phyloP scores from a whole-genome alignment of 306 rosid species.

The Pyrus bretschneideri region DNA sequence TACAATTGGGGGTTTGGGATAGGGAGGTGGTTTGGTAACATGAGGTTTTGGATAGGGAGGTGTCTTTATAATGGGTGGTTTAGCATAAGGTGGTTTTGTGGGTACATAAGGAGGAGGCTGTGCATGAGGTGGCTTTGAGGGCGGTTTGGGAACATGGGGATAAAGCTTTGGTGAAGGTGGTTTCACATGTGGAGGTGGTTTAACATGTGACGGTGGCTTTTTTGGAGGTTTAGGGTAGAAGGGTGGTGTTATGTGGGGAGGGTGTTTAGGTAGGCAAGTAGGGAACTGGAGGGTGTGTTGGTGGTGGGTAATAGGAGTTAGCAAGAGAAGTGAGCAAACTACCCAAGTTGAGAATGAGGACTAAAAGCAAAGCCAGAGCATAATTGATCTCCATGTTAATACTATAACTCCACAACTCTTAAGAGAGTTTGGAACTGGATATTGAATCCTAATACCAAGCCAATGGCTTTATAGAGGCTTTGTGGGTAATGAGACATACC shows the following conservation, averaged over 20 bases:
- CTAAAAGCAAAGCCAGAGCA: no score
- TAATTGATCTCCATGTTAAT: no score
- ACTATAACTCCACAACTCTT: no score
- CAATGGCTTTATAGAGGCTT: no score
- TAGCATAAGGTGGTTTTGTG: neutral
- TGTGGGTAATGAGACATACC: no score
- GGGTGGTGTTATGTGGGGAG: constrained; percentile 21
- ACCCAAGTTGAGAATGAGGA: neutral
- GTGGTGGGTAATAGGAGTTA: constrained; percentile 56
- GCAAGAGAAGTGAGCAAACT: constrained; percentile 52
- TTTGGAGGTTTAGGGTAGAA: constrained; percentile 20
- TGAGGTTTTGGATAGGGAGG: no score
- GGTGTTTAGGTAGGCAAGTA: constrained; percentile 16
- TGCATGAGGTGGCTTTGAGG: neutral
- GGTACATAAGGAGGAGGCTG: constrained; percentile 12
- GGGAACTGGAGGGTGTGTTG: constrained; percentile 28
- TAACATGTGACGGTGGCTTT: constrained; percentile 7
- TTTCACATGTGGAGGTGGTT: neutral
- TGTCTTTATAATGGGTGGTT: no score
- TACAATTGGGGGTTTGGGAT: no score
- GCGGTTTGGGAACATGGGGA: no score
- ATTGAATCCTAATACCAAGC: no score
- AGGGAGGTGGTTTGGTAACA: neutral
- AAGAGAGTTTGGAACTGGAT: no score
- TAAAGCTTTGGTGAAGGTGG: neutral